These are phyloP conservation scores for Cutaneotrichosporon cutaneum DNA, from an alignment of 1,284 basidiomycete species.

Conservation along the genomic window DNA sequence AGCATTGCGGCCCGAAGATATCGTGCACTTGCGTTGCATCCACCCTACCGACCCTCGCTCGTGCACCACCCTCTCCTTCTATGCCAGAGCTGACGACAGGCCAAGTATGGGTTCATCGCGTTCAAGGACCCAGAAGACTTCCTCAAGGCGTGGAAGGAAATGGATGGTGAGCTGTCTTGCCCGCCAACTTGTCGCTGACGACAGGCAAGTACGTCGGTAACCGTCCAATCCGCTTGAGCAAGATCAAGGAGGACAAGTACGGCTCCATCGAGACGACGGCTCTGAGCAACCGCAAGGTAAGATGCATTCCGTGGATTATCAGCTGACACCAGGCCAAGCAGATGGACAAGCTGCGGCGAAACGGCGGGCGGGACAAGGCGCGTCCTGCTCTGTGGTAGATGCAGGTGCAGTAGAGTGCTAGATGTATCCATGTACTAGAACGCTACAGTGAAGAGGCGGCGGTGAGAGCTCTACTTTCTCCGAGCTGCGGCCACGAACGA, in stretches of 20 bases:
- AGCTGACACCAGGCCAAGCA: constrained; percentile 39
- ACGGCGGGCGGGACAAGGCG: constrained; percentile 50
- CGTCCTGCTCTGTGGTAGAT: constrained; percentile 45
- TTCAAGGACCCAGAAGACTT: constrained; percentile 99
- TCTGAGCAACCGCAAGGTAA: constrained; percentile 54
- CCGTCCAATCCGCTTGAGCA: constrained; percentile 81
- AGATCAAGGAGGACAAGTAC: constrained; percentile 86
- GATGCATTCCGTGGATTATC: constrained; percentile 13
- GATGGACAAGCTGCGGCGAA: constrained; percentile 50
- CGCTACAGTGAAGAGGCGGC: background rate
- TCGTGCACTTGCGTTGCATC: no score
- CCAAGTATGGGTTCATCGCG: constrained; percentile 95
- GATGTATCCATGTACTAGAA: constrained; percentile 5
- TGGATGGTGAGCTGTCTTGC: constrained; percentile 72
- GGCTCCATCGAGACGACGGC: constrained; percentile 79
- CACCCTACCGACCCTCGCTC: no score
- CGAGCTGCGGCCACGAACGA: background rate
- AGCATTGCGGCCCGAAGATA: constrained; percentile 20
- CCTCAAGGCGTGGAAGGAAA: constrained; percentile 97
- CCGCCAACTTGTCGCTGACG: constrained; percentile 10
- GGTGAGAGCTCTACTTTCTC: background rate
- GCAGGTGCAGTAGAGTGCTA: constrained; percentile 8
- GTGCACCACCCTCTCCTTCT: no score
- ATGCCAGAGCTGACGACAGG: constrained; percentile 57
- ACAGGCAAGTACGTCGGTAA: constrained; percentile 95